A percentile compares a stretch with the other conserved stretches of the same genome.
Conservation (phyloP, 805 yeast genomes). For the Kockiozyma suomiensis region DNA sequence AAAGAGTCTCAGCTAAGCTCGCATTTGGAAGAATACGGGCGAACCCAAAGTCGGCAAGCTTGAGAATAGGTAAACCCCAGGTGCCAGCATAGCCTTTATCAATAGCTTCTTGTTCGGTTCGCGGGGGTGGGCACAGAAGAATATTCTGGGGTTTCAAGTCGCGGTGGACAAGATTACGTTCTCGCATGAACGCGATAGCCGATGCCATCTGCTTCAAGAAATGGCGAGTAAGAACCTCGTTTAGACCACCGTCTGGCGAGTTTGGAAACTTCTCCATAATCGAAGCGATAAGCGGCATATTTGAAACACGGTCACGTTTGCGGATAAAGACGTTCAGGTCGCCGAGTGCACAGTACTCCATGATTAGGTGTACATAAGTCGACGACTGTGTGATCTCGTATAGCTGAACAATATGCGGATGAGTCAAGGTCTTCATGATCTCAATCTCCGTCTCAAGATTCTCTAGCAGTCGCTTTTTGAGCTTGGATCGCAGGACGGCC, state of each 20-base stretch:
- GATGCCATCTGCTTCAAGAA: constrained; percentile 84
- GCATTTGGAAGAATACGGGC: constrained; percentile 93
- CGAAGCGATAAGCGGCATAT: constrained; percentile 77
- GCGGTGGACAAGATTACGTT: constrained; percentile 85
- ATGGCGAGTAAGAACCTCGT: constrained; percentile 76
- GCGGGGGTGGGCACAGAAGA: constrained; percentile 78
- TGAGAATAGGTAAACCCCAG: constrained; percentile 86
- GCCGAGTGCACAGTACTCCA: constrained; percentile 97
- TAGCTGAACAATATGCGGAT: constrained; percentile 89
- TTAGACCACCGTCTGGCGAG: constrained; percentile 75
- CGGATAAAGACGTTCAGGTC: constrained; percentile 87
- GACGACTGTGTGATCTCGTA: constrained; percentile 80
- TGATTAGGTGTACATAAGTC: constrained; percentile 76
- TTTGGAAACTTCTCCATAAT: constrained; percentile 82
- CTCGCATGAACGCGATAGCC: constrained; percentile 79
- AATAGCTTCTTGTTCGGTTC: constrained; percentile 61
- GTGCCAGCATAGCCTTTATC: constrained; percentile 67
- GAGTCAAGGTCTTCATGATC: constrained; percentile 81
- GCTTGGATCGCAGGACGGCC: constrained; percentile 77
- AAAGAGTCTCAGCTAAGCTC: constrained; percentile 92
- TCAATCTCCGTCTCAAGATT: constrained; percentile 91
- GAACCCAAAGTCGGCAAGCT: constrained; percentile 97
- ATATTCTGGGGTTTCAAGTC: constrained; percentile 93
- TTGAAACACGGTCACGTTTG: constrained; percentile 68
- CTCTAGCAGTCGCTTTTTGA: constrained; percentile 84